Conservation (phyloP, 495 filamentous ascomycete species). For the Cairneyella variabilis region DNA sequence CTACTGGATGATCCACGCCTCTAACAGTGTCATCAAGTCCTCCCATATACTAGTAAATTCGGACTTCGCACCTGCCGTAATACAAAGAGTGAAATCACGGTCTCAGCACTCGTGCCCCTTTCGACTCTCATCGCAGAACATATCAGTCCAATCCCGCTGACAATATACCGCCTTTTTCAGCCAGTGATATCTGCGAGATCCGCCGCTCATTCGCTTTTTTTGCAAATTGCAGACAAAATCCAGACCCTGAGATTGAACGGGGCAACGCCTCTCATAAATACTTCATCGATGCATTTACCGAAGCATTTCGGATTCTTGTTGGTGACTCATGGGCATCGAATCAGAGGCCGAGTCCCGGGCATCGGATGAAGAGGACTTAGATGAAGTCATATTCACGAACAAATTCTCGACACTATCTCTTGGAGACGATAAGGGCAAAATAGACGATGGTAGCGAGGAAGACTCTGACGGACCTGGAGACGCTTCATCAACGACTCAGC, state of each 20-base stretch:
- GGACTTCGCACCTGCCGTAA: constrained; percentile 13
- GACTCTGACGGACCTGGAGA: constrained; percentile 6
- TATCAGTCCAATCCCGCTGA: constrained; percentile 24
- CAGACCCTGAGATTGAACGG: constrained; percentile 34
- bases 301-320: constrained; percentile 33
- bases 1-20: constrained; percentile 38
- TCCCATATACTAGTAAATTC: constrained; percentile 1
- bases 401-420: constrained; percentile 29
- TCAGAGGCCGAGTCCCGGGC: constrained; percentile 1
- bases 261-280: constrained; percentile 37
- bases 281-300: constrained; percentile 37
- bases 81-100: constrained; percentile 28
- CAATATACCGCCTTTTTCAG: constrained; percentile 29
- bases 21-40: constrained; percentile 31
- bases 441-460: constrained; percentile 18
- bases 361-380: constrained; percentile 25
- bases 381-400: constrained; percentile 31
- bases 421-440: constrained; percentile 9
- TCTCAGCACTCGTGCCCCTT: constrained; percentile 29
- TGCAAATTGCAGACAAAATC: constrained; percentile 29
- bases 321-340: constrained; percentile 26
- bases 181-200: constrained; percentile 30
- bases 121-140: constrained; percentile 34
- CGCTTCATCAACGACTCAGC: constrained; percentile 17
- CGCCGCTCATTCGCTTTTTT: constrained; percentile 21